Percentiles rank a stretch among this genome's conserved stretches.
Conservation (phyloP, 1,139 yeast genomes). For the Yarrowia galli region DNA sequence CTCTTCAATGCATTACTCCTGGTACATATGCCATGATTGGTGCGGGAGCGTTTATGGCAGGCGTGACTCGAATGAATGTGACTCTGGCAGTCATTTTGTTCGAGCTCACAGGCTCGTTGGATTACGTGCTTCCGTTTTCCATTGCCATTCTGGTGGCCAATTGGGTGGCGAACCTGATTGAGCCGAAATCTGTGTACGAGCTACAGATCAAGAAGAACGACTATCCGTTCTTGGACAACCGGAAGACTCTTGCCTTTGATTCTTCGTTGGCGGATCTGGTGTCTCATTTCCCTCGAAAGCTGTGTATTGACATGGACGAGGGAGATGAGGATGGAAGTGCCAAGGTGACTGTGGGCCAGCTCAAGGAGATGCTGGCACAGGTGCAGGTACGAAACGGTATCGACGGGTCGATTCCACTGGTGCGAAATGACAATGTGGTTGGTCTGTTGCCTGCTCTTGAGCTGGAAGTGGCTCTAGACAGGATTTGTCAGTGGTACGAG, state of each 20-base stretch:
- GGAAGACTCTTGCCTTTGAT: slow-evolving; percentile 51
- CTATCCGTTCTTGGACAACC: slow-evolving; percentile 62
- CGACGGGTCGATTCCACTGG: slow-evolving; percentile 64
- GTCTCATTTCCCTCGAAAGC: slow-evolving; percentile 46
- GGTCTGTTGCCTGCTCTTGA: slow-evolving; percentile 63
- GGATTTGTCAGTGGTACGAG: slow-evolving; percentile 52
- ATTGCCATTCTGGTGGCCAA: slow-evolving; percentile 65
- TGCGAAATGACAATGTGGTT: slow-evolving; percentile 51
- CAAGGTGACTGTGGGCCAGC: slow-evolving; percentile 51
- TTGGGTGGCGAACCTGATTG: slow-evolving; percentile 64
- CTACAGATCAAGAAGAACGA: slow-evolving; percentile 59
- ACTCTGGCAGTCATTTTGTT: slow-evolving; percentile 66
- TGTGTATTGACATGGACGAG: slow-evolving; percentile 54
- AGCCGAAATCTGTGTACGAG: slow-evolving; percentile 63
- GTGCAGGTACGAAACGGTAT: slow-evolving; percentile 56
- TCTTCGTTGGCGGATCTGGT: slow-evolving; percentile 57
- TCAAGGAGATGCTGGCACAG: slow-evolving; percentile 52
- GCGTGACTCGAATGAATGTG: slow-evolving; percentile 70
- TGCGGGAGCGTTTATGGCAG: slow-evolving; percentile 75
- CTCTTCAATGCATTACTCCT: slow-evolving; percentile 49
- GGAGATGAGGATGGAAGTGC: slow-evolving; percentile 49
- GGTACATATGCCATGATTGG: slow-evolving; percentile 73
- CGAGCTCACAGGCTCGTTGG: slow-evolving; percentile 66
- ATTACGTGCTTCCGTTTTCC: slow-evolving; percentile 66
- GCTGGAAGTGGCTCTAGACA: slow-evolving; percentile 61